Conservation (phyloP, 148 eudicot species). For the Diospyros lotus region DNA sequence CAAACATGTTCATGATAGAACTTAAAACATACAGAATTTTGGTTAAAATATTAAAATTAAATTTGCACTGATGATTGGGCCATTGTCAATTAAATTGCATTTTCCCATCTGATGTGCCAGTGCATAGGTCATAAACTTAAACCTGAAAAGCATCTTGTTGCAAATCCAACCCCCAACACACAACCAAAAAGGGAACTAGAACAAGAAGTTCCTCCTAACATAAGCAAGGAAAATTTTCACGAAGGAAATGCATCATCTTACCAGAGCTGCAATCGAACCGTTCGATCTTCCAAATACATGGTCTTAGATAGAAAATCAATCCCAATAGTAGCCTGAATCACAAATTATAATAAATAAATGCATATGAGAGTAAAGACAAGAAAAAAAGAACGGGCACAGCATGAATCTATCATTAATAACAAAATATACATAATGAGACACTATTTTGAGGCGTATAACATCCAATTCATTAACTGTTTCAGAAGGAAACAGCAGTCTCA, state of each 20-base stretch:
- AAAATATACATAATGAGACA: background rate
- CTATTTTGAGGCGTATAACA: no score
- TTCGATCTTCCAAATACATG: slow-evolving; percentile 45
- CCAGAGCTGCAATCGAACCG: slow-evolving; percentile 41
- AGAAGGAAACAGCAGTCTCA: background rate
- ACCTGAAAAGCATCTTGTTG: background rate
- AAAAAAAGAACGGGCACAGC: background rate
- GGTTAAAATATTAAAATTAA: background rate
- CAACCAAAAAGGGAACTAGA: no score
- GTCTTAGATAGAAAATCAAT: slow-evolving; percentile 43
- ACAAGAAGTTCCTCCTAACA: no score
- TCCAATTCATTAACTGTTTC: background rate
- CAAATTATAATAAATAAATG: background rate
- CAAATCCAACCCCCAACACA: background rate
- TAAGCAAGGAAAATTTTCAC: no score
- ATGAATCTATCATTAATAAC: background rate
- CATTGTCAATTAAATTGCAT: background rate
- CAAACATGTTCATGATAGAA: background rate
- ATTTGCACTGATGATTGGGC: background rate
- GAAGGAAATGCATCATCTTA: slow-evolving; percentile 13
- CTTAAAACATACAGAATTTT: background rate
- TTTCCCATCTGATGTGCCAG: background rate
- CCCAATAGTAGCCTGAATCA: slow-evolving; percentile 40
- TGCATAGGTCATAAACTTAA: background rate
- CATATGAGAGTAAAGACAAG: background rate